Evolutionary conservation across 2,329 filamentous ascomycete species (phyloP).

Genomic region (Aspergillus brunneoviolaceus): DNA sequence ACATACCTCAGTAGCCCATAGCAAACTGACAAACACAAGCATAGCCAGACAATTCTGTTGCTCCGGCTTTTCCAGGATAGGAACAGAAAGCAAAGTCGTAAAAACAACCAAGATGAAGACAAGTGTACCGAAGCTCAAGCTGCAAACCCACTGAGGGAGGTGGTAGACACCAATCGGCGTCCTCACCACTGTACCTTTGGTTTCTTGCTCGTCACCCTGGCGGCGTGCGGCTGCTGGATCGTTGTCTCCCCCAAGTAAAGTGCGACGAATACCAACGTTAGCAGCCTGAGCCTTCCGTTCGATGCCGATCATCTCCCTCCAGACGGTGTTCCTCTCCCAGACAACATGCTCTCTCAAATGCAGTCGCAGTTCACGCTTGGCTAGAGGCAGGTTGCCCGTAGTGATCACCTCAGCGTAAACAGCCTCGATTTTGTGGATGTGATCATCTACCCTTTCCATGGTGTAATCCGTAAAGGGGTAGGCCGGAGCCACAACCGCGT

Average conservation of each 20-base stretch:
- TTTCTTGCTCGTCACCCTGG: slow-evolving; percentile 78
- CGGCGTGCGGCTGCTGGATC: slow-evolving; percentile 67
- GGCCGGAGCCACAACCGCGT: slow-evolving; percentile 69
- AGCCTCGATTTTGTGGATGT: slow-evolving; percentile 72
- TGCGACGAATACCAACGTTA: slow-evolving; percentile 75
- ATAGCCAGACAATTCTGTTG: slow-evolving; percentile 96
- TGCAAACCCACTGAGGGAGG: slow-evolving; percentile 80
- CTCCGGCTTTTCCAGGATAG: slow-evolving; percentile 81
- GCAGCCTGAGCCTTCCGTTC: slow-evolving; percentile 94
- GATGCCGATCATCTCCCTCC: slow-evolving; percentile 98
- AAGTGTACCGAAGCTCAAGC: slow-evolving; percentile 75
- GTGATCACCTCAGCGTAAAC: slow-evolving; percentile 82
- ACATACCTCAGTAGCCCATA: slow-evolving; percentile 92
- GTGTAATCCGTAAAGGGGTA: slow-evolving; percentile 78
- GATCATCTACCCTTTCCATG: slow-evolving; percentile 66
- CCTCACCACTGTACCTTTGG: slow-evolving; percentile 64
- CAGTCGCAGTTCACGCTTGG: slow-evolving; percentile 80
- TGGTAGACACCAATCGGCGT: slow-evolving; percentile 78
- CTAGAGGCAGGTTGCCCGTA: slow-evolving; percentile 71
- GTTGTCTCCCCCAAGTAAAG: slow-evolving; percentile 73
- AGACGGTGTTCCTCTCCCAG: slow-evolving; percentile 98
- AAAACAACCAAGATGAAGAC: slow-evolving; percentile 72
- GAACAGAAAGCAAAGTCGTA: slow-evolving; percentile 68
- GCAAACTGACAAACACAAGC: slow-evolving; percentile 85
- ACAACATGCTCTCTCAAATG: slow-evolving; percentile 95